A percentile compares a stretch with the other conserved stretches of the same genome.
phyloP scores from a whole-genome alignment of 2,329 filamentous ascomycete genomes.

The Trichocomaceae sp. region DNA sequence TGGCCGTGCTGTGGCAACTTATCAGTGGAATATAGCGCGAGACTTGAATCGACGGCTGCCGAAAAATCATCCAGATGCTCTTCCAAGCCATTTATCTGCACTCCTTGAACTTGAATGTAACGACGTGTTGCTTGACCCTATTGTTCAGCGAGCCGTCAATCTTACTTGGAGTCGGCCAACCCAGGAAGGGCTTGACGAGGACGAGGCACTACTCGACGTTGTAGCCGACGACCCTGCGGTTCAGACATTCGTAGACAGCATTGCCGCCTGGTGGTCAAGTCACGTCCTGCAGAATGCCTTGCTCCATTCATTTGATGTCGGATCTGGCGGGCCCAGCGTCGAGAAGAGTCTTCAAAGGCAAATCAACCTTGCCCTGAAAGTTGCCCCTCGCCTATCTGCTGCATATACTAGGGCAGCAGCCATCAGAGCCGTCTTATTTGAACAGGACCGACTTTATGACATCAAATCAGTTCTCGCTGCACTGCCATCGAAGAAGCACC shows the following conservation, averaged over 20 bases:
- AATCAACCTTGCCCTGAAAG: slow-evolving; percentile 62
- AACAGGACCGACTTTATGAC: slow-evolving; percentile 45
- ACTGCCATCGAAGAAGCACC: slow-evolving; percentile 38
- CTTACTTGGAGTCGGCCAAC: slow-evolving; percentile 80
- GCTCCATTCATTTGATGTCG: slow-evolving; percentile 53
- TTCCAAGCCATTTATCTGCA: slow-evolving; percentile 69
- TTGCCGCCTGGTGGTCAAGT: slow-evolving; percentile 87
- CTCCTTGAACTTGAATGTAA: slow-evolving; percentile 76
- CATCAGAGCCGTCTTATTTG: slow-evolving; percentile 54
- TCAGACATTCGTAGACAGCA: slow-evolving; percentile 77
- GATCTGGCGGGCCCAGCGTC: slow-evolving; percentile 40
- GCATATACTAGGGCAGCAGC: slow-evolving; percentile 56
- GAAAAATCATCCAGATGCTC: slow-evolving; percentile 54
- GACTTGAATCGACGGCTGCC: slow-evolving; percentile 47
- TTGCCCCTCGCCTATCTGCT: slow-evolving; percentile 71
- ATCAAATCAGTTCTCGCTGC: slow-evolving; percentile 50
- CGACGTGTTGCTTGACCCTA: slow-evolving; percentile 67
- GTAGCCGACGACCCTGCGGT: slow-evolving; percentile 82
- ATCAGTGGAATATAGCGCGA: slow-evolving; percentile 75
- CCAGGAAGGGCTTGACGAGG: slow-evolving; percentile 55
- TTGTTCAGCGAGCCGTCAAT: slow-evolving; percentile 82
- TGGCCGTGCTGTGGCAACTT: slow-evolving; percentile 65
- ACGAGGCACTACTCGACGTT: slow-evolving; percentile 68
- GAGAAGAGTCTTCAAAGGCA: slow-evolving; percentile 41
- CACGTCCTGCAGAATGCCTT: slow-evolving; percentile 65